phyloP scores from a whole-genome alignment of 441 rosid species.

The Arabidopsis lyrata region DNA sequence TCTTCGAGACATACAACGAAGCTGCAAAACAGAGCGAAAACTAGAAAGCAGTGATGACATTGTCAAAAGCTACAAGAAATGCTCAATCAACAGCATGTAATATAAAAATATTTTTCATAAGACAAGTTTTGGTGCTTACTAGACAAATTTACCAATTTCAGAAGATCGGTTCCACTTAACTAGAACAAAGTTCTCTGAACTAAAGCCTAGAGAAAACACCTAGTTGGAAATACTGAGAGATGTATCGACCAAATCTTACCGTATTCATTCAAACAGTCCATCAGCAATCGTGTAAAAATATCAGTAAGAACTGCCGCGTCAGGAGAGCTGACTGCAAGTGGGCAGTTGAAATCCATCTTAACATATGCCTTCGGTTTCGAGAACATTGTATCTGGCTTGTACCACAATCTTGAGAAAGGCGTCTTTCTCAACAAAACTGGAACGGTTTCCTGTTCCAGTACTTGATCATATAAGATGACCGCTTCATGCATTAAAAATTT shows the following conservation, averaged over 20 bases:
- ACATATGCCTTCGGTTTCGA: conserved; percentile 81
- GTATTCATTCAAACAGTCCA: conserved; percentile 93
- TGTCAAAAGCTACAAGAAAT: background rate
- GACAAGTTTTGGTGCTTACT: conserved; percentile 2
- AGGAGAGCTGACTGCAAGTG: conserved; percentile 72
- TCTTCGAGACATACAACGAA: conserved; percentile 4
- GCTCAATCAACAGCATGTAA: background rate
- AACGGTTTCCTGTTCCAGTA: conserved; percentile 45
- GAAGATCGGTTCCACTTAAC: conserved; percentile 3
- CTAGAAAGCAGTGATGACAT: background rate
- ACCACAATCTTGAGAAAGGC: conserved; percentile 76
- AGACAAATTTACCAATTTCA: background rate
- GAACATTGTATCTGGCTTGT: conserved; percentile 90
- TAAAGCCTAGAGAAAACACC: background rate
- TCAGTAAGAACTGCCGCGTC: conserved; percentile 76
- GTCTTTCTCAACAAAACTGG: conserved; percentile 80
- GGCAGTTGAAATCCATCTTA: conserved; percentile 81
- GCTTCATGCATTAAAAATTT: background rate
- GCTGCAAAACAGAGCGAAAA: background rate
- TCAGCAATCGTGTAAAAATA: conserved; percentile 70
- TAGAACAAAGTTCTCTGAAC: background rate
- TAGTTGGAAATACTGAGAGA: background rate
- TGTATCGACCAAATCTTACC: conserved; percentile 57
- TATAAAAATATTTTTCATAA: background rate
- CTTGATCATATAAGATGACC: conserved; percentile 26